Evolutionary conservation across 1,284 basidiomycete species (phyloP), one percentile per base, ranked within the genome.

Genomic region (Cryptococcus sp.): DNA sequence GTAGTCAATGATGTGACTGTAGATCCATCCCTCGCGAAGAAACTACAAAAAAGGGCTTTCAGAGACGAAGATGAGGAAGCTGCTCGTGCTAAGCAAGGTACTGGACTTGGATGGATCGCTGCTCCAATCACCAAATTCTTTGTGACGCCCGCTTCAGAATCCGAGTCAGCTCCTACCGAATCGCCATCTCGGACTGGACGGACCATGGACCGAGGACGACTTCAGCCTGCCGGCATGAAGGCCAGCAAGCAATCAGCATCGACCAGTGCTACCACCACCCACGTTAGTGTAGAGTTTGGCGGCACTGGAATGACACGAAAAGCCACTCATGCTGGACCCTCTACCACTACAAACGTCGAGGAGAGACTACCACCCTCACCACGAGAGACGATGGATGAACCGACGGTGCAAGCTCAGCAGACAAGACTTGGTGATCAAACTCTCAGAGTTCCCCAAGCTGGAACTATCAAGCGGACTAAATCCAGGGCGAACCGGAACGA

Each of bases 281-380:
- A 88, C 0, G 90, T 96, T 61, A 92, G 90, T 55, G 91, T 97
- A 49, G 91, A 94, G 76, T 94, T 94, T 74, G 88, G 85, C 4
- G 85, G 86, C 2, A 76, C 82, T 1, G 87, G 85, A 16, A 70
- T 70, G 13, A 80, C 84, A 7, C 84, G 88, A 16, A 79, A 85
- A 52, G 83, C 87, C 0, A 81, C 85, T 2, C 19, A 48, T 3
- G 42, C 46, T 43, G 39, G 24, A 14, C 43, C 24, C 23, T 37
- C 43, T 7, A 37, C 19, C 22, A 24, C 19, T 18, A 4, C 18
- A 18, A 36, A 18, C 9, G 19, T 50, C 31, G 45, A 44, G 2
- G 54, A 53, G 18, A 34, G 13, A n/a, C 25, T 53, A 46, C 39
- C 52, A 24, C 22, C 49, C 36, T 49, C 49, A 4, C 51, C 36